A percentile compares a stretch with the other conserved stretches of the same genome.
These are phyloP conservation scores for Aspergillus uvarum DNA, from an alignment of 2,329 filamentous ascomycete genomes.

Conservation along the genomic window DNA sequence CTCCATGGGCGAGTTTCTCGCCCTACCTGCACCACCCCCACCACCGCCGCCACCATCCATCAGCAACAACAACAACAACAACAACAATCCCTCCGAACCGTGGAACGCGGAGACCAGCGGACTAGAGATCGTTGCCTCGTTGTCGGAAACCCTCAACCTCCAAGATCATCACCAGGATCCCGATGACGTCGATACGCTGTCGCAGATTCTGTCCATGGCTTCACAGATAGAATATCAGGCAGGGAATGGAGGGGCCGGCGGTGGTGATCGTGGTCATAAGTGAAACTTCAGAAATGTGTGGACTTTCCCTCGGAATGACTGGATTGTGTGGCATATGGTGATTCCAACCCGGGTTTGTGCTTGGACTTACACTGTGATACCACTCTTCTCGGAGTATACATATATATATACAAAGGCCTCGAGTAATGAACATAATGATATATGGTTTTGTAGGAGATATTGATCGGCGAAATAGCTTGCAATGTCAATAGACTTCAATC, in stretches of 20 bases:
- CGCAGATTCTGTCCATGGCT: conserved; percentile 7
- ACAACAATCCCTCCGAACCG: background rate
- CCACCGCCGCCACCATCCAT: background rate
- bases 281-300: too few species aligned
- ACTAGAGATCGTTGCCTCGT: conserved; percentile 8
- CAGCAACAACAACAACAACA: too few species aligned
- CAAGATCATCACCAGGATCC: background rate
- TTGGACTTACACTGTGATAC: too few species aligned
- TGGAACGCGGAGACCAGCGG: background rate
- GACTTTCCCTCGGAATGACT: too few species aligned
- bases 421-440: too few species aligned
- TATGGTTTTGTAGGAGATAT: too few species aligned
- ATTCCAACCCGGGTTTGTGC: too few species aligned
- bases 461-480: too few species aligned
- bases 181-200: conserved; percentile 5
- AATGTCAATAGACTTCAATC: background rate
- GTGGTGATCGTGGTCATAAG: background rate
- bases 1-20: conserved; percentile 30
- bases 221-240: conserved; percentile 6
- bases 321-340: too few species aligned
- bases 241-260: background rate
- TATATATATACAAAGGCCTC: too few species aligned
- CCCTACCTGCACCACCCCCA: conserved; percentile 17
- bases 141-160: background rate
- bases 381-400: too few species aligned